Base-by-base conservation (phyloP, 1,139 yeast genomes). In the Entelexis paramagnoliae region DNA sequence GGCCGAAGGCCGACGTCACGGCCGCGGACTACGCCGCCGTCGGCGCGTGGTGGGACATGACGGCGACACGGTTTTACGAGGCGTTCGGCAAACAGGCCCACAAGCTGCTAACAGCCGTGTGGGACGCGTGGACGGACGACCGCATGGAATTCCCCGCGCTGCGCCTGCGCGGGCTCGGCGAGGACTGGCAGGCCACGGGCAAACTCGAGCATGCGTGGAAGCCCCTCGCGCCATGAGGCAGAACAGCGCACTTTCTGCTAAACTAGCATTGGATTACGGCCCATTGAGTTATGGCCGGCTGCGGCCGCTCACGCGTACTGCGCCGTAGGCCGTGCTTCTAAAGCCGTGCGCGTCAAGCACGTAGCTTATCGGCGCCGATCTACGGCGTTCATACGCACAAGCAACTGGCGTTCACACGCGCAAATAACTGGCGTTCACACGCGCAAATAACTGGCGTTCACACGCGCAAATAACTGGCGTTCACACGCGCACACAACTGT, bases 21-120 rank as follows among this genome's bases (percentile, higher is more conserved):
- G 82, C 87, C 58, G 77, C 83, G 0, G 95, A 88, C 63, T 89
- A 75, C 63, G 73, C 81, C 0, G 76, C 84, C 1, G 75, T 81
- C 8, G 81, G 88, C 1, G 78, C 84, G 41, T 89, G 96, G 96
- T 87, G 96, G 95, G 98, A 93, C 58, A 80, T 89, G 7, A 75
- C 83, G 43, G 91, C 86, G 0, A 60, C 60, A 14, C 71, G 77
- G 44, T 78, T 91, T 53, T 54, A 73, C 9, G 62, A 64, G 13
- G 73, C 73, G 0, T 93, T 80, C 65, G 88, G 89, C 0, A 66
- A 60, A 7, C 98, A 91, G 67, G 93, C 79, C 3, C 54, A 51
- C 4, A 91, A 93, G 63, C 56, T 89, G 35, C 62, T 89, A 54
- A 60, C 59, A 9, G 59, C 76, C 6, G 62, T 74, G 6, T 72